Percentiles rank a stretch among this genome's conserved stretches.
Evolutionary conservation across 495 filamentous ascomycete species (phyloP).

Genomic region (Neurospora cerealis): DNA sequence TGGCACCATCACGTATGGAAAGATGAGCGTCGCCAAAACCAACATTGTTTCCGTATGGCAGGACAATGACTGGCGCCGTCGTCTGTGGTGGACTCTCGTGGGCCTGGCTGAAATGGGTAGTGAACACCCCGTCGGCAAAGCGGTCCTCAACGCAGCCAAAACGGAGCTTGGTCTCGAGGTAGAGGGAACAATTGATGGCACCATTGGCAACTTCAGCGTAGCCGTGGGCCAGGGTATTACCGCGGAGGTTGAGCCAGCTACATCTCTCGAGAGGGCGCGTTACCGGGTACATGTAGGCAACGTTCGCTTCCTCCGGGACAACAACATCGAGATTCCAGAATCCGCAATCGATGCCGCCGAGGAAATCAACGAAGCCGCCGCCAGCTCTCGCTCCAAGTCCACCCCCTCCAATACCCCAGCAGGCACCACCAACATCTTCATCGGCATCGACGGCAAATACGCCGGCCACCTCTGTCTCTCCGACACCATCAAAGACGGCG

Average conservation of each 20-base stretch:
- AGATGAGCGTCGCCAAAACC: slow-evolving; percentile 77
- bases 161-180: slow-evolving; percentile 58
- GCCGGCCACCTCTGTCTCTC: slow-evolving; percentile 72
- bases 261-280: slow-evolving; percentile 49
- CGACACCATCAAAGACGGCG: slow-evolving; percentile 83
- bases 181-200: slow-evolving; percentile 71
- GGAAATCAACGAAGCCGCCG: slow-evolving; percentile 40
- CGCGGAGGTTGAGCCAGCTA: slow-evolving; percentile 68
- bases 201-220: slow-evolving; percentile 73
- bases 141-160: slow-evolving; percentile 65
- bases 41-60: slow-evolving; percentile 60
- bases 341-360: slow-evolving; percentile 46
- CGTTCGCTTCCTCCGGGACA: slow-evolving; percentile 60
- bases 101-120: slow-evolving; percentile 88
- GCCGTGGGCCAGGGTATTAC: slow-evolving; percentile 77
- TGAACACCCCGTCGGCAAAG: slow-evolving; percentile 89
- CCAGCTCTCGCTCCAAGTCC: slow-evolving; percentile 17
- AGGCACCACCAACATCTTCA: slow-evolving; percentile 82
- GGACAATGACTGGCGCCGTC: slow-evolving; percentile 53
- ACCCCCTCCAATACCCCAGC: slow-evolving; percentile 28
- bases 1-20: slow-evolving; percentile 86
- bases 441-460: slow-evolving; percentile 73
- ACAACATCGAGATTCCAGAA: slow-evolving; percentile 54
- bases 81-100: slow-evolving; percentile 89
- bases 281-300: slow-evolving; percentile 82